Evolutionary conservation across 345 rosid species (phyloP), one percentile per base, ranked within the genome.

Genomic region (Eucalyptus sp.): DNA sequence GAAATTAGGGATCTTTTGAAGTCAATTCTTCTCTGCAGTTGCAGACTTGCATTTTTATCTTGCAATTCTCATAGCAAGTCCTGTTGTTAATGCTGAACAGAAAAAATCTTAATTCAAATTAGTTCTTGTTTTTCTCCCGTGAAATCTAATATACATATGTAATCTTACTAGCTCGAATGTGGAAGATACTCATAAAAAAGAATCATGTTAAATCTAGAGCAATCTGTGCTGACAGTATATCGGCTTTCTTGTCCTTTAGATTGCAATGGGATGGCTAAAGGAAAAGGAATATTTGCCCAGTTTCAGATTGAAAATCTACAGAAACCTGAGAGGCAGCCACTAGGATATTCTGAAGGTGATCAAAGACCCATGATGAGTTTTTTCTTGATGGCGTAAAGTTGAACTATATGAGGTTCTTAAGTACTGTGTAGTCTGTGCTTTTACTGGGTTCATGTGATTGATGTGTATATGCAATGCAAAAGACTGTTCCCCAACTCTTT

Each of bases 291-390:
- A 87, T 91, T 90, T 88, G 54, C 90, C 81, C 85, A 88, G 89
- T 90, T 92, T 71, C 91, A 50, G 50, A 87, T 86, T 89, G 90
- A 86, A 86, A 83, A 88, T 86, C 87, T 88, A 50, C 92, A 89
- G 85, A 89, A 91, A 20, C 89, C 89, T 92, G 68, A 88, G 25
- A 89, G 90, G 90, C 92, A 88, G 80, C 91, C 56, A 50, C 87
- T 87, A 71, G 88, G 87, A 87, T 87, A 91, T 87, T 80, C 91
- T 62, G 62, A 92, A 93, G 97, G 95, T 95, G 80, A 89, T 60
- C 11, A 41, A 50, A 22, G 86, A 71, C 58, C 48, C 16, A 6
- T 1, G 7, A 41, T 76, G 25, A 37, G 10, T 20, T 22, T 76
- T 20, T 76, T 41, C 48, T 41, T 41, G 84, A 25, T 48, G 50